Conservation (phyloP, 2,329 filamentous ascomycete species). For the Xylariales sp. region DNA sequence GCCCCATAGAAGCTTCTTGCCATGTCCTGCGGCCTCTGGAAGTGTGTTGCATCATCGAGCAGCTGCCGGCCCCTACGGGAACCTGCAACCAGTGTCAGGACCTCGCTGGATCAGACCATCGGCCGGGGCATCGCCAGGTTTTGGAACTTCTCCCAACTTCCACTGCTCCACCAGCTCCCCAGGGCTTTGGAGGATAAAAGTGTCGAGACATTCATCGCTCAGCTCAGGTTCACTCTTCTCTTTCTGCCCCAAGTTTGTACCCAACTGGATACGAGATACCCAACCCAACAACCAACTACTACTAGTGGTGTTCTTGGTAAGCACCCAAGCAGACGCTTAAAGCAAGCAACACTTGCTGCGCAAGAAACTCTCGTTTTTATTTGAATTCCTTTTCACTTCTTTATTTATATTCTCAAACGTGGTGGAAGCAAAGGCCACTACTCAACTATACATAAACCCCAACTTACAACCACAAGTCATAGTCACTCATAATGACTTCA, state of each 20-base stretch:
- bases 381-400: not conserved
- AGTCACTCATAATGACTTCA: slow-evolving; percentile 68
- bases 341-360: slow-evolving; percentile 6
- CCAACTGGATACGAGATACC: slow-evolving; percentile 4
- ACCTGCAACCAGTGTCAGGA: not conserved
- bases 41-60: slow-evolving; percentile 7
- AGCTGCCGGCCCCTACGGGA: slow-evolving; percentile 1
- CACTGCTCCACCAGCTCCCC: not conserved
- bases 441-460: slow-evolving; percentile 10
- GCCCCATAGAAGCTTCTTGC: not conserved
- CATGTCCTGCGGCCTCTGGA: slow-evolving; percentile 1
- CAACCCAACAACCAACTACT: too few relatives aligned
- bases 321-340: not conserved
- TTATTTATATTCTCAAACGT: too few relatives aligned
- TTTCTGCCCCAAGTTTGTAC: not conserved
- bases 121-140: not conserved
- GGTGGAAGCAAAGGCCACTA: too few relatives aligned
- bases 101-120: not conserved
- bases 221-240: not conserved
- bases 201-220: not conserved
- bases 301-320: slow-evolving; percentile 5
- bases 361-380: slow-evolving; percentile 4
- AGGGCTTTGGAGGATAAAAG: slow-evolving; percentile 1
- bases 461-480: slow-evolving; percentile 26
- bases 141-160: slow-evolving; percentile 1